Conservation (phyloP, 768 basidiomycete genomes). For the Tylopilus cervinicoccineus region DNA sequence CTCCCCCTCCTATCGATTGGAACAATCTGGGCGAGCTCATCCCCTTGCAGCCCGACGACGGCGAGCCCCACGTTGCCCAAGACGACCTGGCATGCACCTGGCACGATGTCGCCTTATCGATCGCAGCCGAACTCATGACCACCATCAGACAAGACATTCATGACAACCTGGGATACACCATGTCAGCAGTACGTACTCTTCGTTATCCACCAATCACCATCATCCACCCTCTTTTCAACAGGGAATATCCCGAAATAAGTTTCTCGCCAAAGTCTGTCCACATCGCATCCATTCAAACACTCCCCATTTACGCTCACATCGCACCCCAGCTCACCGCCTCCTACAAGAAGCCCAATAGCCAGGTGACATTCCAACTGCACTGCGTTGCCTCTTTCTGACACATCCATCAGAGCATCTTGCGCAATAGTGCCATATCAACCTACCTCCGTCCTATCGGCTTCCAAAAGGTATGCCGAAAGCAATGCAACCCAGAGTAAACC, state of each 20-base stretch:
- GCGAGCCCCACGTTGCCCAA: constrained; percentile 12
- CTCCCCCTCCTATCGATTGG: constrained; percentile 66
- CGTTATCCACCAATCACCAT: not conserved
- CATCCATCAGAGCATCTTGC: constrained; percentile 65
- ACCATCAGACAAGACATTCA: constrained; percentile 66
- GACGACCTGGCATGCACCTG: constrained; percentile 54
- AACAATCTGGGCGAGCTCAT: constrained; percentile 56
- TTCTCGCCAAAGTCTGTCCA: constrained; percentile 77
- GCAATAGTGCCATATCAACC: constrained; percentile 76
- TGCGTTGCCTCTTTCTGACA: constrained; percentile 1
- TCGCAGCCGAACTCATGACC: constrained; percentile 86
- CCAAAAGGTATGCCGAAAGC: constrained; percentile 56
- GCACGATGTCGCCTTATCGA: constrained; percentile 89
- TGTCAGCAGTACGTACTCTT: constrained; percentile 67
- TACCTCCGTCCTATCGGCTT: constrained; percentile 87
- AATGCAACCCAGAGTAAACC: not conserved
- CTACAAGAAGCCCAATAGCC: constrained; percentile 86
- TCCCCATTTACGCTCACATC: constrained; percentile 5
- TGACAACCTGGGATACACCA: constrained; percentile 82
- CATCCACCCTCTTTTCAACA: constrained; percentile 23
- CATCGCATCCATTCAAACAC: not conserved
- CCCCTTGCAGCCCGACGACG: constrained; percentile 41
- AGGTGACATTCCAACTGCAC: constrained; percentile 43
- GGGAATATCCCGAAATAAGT: constrained; percentile 93
- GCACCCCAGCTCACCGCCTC: constrained; percentile 72